Evolutionary conservation across 257 asterid genomes (phyloP).

Genomic region (Lycium ferocissimum): DNA sequence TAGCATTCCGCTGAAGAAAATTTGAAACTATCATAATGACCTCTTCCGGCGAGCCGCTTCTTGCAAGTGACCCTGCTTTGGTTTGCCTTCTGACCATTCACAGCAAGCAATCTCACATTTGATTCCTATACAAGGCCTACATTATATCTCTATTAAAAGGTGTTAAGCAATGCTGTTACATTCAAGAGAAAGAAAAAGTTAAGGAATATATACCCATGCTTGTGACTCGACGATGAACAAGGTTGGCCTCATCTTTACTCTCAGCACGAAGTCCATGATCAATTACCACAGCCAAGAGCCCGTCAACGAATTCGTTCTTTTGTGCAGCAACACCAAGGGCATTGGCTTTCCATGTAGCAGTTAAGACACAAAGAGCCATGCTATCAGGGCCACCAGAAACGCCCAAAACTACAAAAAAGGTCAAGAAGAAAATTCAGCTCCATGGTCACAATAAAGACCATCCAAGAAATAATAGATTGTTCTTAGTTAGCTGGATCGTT

Average conservation of each 20-base stretch:
- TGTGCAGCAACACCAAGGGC: slow-evolving; percentile 39
- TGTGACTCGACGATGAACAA: slow-evolving; percentile 59
- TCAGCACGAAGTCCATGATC: slow-evolving; percentile 90
- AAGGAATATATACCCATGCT: slow-evolving; percentile 71
- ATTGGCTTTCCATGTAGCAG: slow-evolving; percentile 79
- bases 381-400: slow-evolving; percentile 99
- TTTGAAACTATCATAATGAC: slow-evolving; percentile 39
- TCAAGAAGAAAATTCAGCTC: neutral
- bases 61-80: slow-evolving; percentile 82
- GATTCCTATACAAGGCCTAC: slow-evolving; percentile 74
- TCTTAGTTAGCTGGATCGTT: neutral
- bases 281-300: slow-evolving; percentile 81
- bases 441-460: neutral
- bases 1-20: slow-evolving; percentile 8
- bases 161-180: slow-evolving; percentile 39
- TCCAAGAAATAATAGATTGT: neutral
- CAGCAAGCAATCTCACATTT: slow-evolving; percentile 78
- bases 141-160: slow-evolving; percentile 47
- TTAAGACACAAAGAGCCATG: slow-evolving; percentile 78
- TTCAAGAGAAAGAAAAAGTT: slow-evolving; percentile 32
- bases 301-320: slow-evolving; percentile 56
- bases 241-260: slow-evolving; percentile 76
- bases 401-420: slow-evolving; percentile 67
- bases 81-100: slow-evolving; percentile 86
- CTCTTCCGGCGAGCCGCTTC: slow-evolving; percentile 92